Evolutionary conservation across 2,329 filamentous ascomycete genomes (phyloP).

Genomic region (Talaromyces atroroseus): DNA sequence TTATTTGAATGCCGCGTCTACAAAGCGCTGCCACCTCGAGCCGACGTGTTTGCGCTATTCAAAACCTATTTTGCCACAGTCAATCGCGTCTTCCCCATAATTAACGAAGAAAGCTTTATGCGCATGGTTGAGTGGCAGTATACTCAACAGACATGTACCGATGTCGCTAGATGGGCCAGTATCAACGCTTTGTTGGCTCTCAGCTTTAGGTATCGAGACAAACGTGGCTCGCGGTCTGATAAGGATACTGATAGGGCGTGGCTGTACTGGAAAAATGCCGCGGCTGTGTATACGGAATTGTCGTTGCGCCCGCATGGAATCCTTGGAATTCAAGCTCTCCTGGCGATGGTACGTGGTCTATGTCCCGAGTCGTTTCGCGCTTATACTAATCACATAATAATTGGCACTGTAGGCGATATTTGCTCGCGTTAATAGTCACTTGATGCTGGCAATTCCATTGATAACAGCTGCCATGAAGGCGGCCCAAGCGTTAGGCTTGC

Average conservation of each 20-base stretch:
- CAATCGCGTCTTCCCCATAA: slow-evolving; percentile 94
- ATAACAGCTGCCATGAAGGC: slow-evolving; percentile 82
- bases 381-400: neutral
- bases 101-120: slow-evolving; percentile 95
- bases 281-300: slow-evolving; percentile 83
- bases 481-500: slow-evolving; percentile 85
- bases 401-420: slow-evolving; percentile 58
- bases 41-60: slow-evolving; percentile 77
- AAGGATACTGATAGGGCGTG: slow-evolving; percentile 89
- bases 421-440: slow-evolving; percentile 88
- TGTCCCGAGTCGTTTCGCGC: neutral
- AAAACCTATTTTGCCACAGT: slow-evolving; percentile 94
- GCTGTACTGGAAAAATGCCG: slow-evolving; percentile 90
- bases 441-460: slow-evolving; percentile 81
- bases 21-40: slow-evolving; percentile 70
- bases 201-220: slow-evolving; percentile 79
- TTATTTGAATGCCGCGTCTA: slow-evolving; percentile 79
- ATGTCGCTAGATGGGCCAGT: slow-evolving; percentile 94
- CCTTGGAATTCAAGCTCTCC: slow-evolving; percentile 81
- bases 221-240: slow-evolving; percentile 80
- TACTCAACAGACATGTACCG: slow-evolving; percentile 81
- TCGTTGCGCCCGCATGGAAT: slow-evolving; percentile 91
- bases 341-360: slow-evolving; percentile 64
- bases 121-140: slow-evolving; percentile 91
- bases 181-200: slow-evolving; percentile 86